These are phyloP conservation scores for Halophytophthora polymorphica DNA, from an alignment of 352 stramenopile genomes.

Conservation along the genomic window DNA sequence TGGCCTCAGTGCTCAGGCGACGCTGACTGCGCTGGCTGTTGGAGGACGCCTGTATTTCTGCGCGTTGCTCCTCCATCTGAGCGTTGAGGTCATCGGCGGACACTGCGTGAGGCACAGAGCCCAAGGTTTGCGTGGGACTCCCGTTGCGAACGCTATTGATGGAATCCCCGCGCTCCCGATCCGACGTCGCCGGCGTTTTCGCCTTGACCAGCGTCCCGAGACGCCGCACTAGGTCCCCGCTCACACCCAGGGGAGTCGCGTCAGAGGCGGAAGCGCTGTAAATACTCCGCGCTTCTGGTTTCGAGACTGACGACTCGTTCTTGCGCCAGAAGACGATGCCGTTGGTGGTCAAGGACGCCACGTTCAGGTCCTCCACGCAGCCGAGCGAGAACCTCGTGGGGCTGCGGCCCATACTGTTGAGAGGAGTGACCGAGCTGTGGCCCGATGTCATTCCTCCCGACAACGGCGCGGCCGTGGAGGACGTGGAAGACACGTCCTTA, in stretches of 20 bases:
- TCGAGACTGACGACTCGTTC: slow-evolving; percentile 34
- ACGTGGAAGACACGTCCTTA: slow-evolving; percentile 4
- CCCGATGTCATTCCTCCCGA: slow-evolving; percentile 1
- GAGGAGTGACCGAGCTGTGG: slow-evolving; percentile 5
- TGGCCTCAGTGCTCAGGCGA: slow-evolving; percentile 16
- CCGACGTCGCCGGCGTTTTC: slow-evolving; percentile 11
- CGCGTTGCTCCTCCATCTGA: slow-evolving; percentile 17
- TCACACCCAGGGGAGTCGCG: slow-evolving; percentile 41
- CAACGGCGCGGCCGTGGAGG: background rate
- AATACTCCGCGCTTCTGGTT: slow-evolving; percentile 29
- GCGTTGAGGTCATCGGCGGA: slow-evolving; percentile 27
- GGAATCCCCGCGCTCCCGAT: slow-evolving; percentile 17
- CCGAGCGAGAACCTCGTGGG: slow-evolving; percentile 39
- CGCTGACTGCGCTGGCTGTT: slow-evolving; percentile 11
- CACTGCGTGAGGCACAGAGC: slow-evolving; percentile 16
- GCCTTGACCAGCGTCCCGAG: slow-evolving; percentile 44
- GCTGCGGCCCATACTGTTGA: slow-evolving; percentile 7
- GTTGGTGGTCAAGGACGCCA: slow-evolving; percentile 59
- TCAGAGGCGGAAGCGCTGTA: slow-evolving; percentile 42
- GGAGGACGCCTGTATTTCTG: slow-evolving; percentile 9
- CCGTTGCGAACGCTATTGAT: slow-evolving; percentile 25
- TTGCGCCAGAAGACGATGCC: slow-evolving; percentile 68
- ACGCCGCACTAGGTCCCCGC: slow-evolving; percentile 56
- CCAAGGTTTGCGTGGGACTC: slow-evolving; percentile 16
- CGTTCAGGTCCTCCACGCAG: slow-evolving; percentile 53